phyloP scores from a whole-genome alignment of 2,329 filamentous ascomycete species.

The Ceratocystiopsis sp. region DNA sequence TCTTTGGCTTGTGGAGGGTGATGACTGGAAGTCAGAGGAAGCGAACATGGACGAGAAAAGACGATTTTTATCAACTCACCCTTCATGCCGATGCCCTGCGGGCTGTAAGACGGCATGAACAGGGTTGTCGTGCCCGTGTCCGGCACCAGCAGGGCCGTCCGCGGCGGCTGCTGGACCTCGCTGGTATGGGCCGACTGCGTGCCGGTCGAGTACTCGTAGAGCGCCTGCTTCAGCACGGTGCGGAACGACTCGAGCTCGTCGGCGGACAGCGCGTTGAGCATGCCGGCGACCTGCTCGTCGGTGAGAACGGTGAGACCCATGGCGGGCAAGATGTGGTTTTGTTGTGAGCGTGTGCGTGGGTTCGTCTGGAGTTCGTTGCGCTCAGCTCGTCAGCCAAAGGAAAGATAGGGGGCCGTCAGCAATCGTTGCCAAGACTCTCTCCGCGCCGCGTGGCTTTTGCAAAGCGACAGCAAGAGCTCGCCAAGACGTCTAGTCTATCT shows the following conservation, averaged over 20 bases:
- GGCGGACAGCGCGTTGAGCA: conserved; percentile 35
- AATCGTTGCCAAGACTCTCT: too few relatives aligned
- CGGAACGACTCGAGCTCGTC: conserved; percentile 37
- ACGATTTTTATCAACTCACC: conserved; percentile 22
- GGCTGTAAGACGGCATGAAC: conserved; percentile 58
- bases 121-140: conserved; percentile 41
- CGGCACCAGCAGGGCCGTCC: conserved; percentile 29
- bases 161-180: conserved; percentile 37
- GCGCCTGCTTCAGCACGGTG: conserved; percentile 28
- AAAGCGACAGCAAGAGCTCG: too few relatives aligned
- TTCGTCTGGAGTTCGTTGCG: too few relatives aligned
- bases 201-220: conserved; percentile 45
- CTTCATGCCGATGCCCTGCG: conserved; percentile 50
- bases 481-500: too few relatives aligned
- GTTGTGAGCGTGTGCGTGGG: too few relatives aligned
- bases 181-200: conserved; percentile 25
- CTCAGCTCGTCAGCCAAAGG: too few relatives aligned
- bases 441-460: too few relatives aligned
- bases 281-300: conserved; percentile 34
- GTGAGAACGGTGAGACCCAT: conserved; percentile 44
- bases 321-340: background rate
- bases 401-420: too few relatives aligned
- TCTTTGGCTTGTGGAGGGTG: conserved; percentile 28
- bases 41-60: too few relatives aligned
- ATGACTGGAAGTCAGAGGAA: conserved; percentile 30